phyloP scores from a whole-genome alignment of 345 rosid species.

The Eucalyptus curtisii region DNA sequence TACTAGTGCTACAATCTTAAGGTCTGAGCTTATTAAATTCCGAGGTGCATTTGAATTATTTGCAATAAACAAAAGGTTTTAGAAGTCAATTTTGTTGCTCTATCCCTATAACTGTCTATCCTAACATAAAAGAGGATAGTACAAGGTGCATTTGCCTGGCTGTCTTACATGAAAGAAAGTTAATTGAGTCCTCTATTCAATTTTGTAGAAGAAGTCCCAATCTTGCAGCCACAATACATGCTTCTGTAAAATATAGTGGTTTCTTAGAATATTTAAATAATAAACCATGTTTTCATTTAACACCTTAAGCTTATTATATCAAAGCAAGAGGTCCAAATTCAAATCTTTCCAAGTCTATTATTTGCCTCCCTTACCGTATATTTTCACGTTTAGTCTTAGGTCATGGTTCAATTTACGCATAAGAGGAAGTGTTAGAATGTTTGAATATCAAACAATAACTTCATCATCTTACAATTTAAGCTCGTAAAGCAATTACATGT shows the following conservation, averaged over 20 bases:
- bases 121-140: background rate
- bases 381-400: no score
- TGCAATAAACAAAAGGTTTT: background rate
- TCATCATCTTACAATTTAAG: background rate
- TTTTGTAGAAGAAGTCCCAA: no score
- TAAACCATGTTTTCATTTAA: no score
- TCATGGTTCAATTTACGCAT: no score
- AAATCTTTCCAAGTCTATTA: no score
- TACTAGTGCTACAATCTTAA: background rate
- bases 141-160: background rate
- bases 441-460: background rate
- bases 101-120: background rate
- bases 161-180: background rate
- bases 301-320: accelerated
- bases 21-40: background rate
- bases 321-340: accelerated
- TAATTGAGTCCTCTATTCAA: background rate
- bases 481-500: accelerated
- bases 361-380: accelerated
- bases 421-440: background rate
- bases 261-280: no score
- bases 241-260: accelerated
- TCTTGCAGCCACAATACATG: no score
- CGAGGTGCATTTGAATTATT: background rate
- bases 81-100: background rate